Evolutionary conservation across 345 rosid genomes (phyloP).

Genomic region (thale cress (Arabidopsis thaliana)): TAIR10.1 NC_003075.7:5477501-5478000

Average conservation of each 20-base stretch:
- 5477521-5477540: too few relatives aligned
- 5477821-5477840: conserved; percentile 7
- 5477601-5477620: conserved; percentile 5
- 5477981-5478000: neutral
- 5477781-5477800: neutral
- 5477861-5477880: neutral
- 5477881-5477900: neutral
- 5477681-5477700: neutral
- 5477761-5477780: neutral
- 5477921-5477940: too few relatives aligned
- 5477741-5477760: neutral
- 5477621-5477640: neutral
- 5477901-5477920: too few relatives aligned
- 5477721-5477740: neutral
- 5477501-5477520: too few relatives aligned
- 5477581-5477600: neutral
- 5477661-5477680: conserved; percentile 1
- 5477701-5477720: neutral
- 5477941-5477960: neutral
- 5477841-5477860: neutral
- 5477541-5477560: conserved; percentile 1
- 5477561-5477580: neutral
- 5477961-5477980: neutral
- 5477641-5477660: neutral
- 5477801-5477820: neutral